Percentiles rank a stretch among this genome's conserved stretches.
These are phyloP conservation scores for Globisporangium solare DNA, from an alignment of 352 stramenopile genomes.

Conservation along the genomic window DNA sequence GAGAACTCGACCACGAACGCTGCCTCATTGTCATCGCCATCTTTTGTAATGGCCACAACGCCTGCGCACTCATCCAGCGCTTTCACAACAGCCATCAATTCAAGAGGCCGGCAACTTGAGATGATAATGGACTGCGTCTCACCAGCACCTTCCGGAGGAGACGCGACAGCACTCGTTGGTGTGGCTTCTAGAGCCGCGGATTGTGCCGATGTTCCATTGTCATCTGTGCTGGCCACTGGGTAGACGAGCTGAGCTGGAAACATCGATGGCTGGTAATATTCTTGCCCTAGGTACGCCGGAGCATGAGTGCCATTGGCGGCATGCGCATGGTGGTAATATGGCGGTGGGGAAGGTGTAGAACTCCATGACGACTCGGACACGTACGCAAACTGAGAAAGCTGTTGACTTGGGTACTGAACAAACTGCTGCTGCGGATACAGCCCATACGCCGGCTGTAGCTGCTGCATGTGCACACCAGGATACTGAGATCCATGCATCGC, in stretches of 20 bases:
- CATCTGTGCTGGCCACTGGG: not conserved
- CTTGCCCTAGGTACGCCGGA: not conserved
- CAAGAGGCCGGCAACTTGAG: conserved; percentile 41
- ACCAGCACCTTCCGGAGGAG: conserved; percentile 4
- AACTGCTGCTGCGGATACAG: conserved; percentile 21
- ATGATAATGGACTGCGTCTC: conserved; percentile 33
- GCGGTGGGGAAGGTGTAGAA: not conserved
- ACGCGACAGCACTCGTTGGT: not conserved
- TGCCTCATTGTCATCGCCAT: conserved; percentile 22
- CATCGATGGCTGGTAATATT: conserved; percentile 4
- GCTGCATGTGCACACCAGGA: not conserved
- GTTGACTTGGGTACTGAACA: conserved; percentile 17
- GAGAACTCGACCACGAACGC: conserved; percentile 54
- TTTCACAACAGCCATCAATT: conserved; percentile 40
- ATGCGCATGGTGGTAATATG: conserved; percentile 4
- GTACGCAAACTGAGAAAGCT: not conserved
- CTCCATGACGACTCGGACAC: not conserved
- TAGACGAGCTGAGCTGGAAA: conserved; percentile 2
- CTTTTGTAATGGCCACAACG: conserved; percentile 52
- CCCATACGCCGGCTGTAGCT: conserved; percentile 14
- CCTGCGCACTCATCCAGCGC: conserved; percentile 44
- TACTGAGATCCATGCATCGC: not conserved
- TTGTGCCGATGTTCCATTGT: not conserved
- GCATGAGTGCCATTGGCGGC: not conserved
- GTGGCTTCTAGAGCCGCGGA: not conserved